Percentiles rank a stretch among this genome's conserved stretches.
phyloP scores from a whole-genome alignment of 306 rosid species.

The Lathyrus sativus region DNA sequence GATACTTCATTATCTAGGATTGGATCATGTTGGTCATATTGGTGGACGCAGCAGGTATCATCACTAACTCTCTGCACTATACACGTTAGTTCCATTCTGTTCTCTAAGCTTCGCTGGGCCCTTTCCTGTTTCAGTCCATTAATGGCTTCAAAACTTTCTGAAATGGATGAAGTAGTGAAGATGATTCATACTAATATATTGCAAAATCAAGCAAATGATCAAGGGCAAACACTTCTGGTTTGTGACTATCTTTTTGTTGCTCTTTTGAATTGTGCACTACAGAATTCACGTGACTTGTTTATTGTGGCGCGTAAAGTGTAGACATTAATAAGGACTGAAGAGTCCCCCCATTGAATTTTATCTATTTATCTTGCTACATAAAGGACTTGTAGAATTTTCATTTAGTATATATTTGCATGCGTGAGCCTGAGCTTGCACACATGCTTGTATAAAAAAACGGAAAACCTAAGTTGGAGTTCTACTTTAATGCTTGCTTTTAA shows the following conservation, averaged over 20 bases:
- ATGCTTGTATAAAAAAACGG: constrained; percentile 19
- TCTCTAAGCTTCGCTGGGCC: constrained; percentile 38
- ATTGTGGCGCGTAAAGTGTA: constrained; percentile 8
- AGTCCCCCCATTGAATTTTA: constrained; percentile 5
- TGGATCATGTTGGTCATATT: constrained; percentile 96
- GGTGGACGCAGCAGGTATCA: constrained; percentile 90
- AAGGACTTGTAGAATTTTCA: constrained; percentile 8
- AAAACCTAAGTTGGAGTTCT: constrained; percentile 5
- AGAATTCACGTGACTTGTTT: constrained; percentile 26
- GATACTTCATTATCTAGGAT: constrained; percentile 97
- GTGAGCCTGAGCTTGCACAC: constrained; percentile 17
- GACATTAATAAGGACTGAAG: constrained; percentile 21
- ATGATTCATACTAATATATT: constrained; percentile 63
- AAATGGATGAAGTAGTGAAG: constrained; percentile 94
- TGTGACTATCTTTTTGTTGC: constrained; percentile 42
- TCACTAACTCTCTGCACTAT: constrained; percentile 35
- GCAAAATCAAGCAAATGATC: constrained; percentile 51
- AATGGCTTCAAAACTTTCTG: constrained; percentile 82
- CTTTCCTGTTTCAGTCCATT: constrained; percentile 63
- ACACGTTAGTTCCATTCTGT: constrained; percentile 30
- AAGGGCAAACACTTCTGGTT: constrained; percentile 80
- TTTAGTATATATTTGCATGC: constrained; percentile 30
- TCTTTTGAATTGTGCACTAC: constrained; percentile 18
- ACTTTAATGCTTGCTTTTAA: constrained; percentile 22
- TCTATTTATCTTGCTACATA: constrained; percentile 27